A percentile compares a stretch with the other conserved stretches of the same genome.
Evolutionary conservation across 179 eudicot species (phyloP).

Genomic region (Pouteria campechiana): DNA sequence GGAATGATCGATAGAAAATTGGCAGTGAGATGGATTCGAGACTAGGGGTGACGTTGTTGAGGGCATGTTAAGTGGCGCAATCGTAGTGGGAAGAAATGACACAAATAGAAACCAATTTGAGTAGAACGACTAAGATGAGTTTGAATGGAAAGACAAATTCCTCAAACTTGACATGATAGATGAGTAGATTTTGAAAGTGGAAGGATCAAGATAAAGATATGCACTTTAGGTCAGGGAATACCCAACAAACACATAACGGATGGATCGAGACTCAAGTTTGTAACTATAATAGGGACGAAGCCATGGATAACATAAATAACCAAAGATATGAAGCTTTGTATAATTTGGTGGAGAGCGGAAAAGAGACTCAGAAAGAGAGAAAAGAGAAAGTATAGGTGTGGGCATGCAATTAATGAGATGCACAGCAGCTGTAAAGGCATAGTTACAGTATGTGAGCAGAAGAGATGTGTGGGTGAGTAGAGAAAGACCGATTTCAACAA

Average conservation of each 20-base stretch:
- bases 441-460: not conserved
- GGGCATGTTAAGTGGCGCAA: not conserved
- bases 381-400: not conserved
- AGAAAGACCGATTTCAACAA: not conserved
- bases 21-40: too few species aligned
- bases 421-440: not conserved
- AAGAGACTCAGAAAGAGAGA: not conserved
- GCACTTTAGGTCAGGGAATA: not conserved
- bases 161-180: not conserved
- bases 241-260: not conserved
- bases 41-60: not conserved
- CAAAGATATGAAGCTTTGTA: not conserved
- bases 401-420: not conserved
- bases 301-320: slow-evolving; percentile 1
- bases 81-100: not conserved
- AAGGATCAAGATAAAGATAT: not conserved
- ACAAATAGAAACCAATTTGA: not conserved
- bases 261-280: not conserved
- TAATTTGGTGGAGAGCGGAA: not conserved
- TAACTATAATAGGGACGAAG: not conserved
- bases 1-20: too few species aligned
- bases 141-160: not conserved
- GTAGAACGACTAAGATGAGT: not conserved
- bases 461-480: not conserved
- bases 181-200: not conserved